These are phyloP conservation scores for Alisma plantagoaquatica DNA, from an alignment of 106 monocot species.

Conservation along the genomic window DNA sequence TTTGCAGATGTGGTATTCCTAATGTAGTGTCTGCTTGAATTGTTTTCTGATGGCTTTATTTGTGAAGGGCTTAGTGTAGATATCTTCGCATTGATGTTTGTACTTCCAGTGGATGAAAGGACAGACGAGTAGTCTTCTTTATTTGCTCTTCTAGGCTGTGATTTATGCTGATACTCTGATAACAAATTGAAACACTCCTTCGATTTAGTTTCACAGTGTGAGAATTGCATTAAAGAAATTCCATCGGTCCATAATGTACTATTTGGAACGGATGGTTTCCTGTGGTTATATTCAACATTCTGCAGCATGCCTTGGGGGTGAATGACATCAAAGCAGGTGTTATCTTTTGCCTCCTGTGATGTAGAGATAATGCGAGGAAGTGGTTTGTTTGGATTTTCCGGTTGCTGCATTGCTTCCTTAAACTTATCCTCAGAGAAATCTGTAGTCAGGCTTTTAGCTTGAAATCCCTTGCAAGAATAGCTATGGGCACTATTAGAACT, in stretches of 20 bases:
- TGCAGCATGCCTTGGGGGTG: constrained; percentile 23
- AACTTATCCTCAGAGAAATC: constrained; percentile 15
- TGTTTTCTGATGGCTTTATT: constrained; percentile 20
- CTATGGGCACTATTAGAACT: too few relatives aligned
- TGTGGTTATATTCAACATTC: constrained; percentile 17
- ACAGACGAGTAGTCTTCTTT: constrained; percentile 11
- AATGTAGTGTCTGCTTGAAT: constrained; percentile 19
- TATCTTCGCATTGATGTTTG: constrained; percentile 15
- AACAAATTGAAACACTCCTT: constrained; percentile 26
- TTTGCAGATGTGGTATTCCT: constrained; percentile 16
- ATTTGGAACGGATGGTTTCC: constrained; percentile 21
- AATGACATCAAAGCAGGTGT: constrained; percentile 18
- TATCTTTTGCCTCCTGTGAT: constrained; percentile 11
- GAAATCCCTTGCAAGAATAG: constrained; percentile 11
- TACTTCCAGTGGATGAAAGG: constrained; percentile 17
- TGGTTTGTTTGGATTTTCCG: constrained; percentile 12
- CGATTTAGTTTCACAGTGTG: constrained; percentile 41
- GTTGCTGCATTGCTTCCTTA: constrained; percentile 9
- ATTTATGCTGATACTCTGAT: constrained; percentile 21
- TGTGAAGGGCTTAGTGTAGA: constrained; percentile 7
- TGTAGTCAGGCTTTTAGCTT: constrained; percentile 18
- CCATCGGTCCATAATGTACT: constrained; percentile 12
- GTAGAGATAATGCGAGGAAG: constrained; percentile 1
- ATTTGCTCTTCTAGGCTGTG: constrained; percentile 15
- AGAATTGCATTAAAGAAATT: constrained; percentile 32